Conservation (phyloP, 257 asterid species). For the Solanum phureja region DNA sequence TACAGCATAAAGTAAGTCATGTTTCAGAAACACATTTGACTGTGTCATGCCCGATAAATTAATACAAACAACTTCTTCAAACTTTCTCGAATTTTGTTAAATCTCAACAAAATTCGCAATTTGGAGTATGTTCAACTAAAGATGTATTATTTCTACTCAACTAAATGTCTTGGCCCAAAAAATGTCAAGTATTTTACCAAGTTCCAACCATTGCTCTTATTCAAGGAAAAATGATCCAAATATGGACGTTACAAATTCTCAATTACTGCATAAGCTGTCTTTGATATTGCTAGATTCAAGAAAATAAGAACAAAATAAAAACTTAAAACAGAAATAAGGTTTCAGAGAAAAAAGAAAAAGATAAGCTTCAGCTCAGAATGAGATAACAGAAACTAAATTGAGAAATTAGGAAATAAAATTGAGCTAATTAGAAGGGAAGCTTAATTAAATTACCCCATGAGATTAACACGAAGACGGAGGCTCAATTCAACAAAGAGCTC, state of each 20-base stretch:
- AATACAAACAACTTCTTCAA: background rate
- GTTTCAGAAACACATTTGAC: background rate
- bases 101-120: background rate
- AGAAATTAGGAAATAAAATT: background rate
- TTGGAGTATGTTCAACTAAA: background rate
- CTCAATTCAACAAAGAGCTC: constrained; percentile 94
- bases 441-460: constrained; percentile 64
- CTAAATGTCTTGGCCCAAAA: background rate
- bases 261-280: background rate
- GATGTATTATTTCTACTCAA: background rate
- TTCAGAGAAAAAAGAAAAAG: background rate
- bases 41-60: background rate
- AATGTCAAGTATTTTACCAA: background rate
- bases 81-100: background rate
- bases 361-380: background rate
- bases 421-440: background rate
- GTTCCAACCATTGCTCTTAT: background rate
- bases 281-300: background rate
- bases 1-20: background rate
- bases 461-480: constrained; percentile 81
- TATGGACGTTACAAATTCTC: background rate
- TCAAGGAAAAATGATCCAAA: background rate
- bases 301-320: background rate
- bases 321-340: background rate
- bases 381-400: background rate